Evolutionary conservation across 495 filamentous ascomycete species (phyloP).

Genomic region (Talaromyces wortmannii): DNA sequence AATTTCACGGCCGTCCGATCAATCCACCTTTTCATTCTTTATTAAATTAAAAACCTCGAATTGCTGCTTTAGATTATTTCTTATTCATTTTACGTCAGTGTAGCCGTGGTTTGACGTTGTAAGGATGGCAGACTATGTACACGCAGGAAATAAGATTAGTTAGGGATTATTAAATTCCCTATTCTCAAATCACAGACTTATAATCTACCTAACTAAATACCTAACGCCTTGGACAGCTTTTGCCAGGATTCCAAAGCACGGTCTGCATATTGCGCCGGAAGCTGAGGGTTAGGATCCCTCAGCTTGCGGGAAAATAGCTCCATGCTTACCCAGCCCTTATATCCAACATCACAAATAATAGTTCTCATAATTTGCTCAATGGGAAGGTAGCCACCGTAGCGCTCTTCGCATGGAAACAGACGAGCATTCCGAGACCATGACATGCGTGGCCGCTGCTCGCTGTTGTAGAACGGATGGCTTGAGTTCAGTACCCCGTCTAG

Average conservation of each 20-base stretch:
- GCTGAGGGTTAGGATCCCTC: not conserved
- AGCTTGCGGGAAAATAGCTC: not conserved
- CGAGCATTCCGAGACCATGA: conserved; percentile 68
- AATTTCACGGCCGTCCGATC: too few species aligned
- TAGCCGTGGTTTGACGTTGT: too few species aligned
- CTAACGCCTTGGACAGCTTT: too few species aligned
- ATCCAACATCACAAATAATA: conserved; percentile 59
- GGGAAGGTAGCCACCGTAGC: conserved; percentile 60
- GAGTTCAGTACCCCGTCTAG: conserved; percentile 22
- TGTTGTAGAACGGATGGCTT: conserved; percentile 9
- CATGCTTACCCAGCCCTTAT: conserved; percentile 52
- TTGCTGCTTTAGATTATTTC: too few species aligned
- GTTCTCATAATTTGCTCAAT: conserved; percentile 52
- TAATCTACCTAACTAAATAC: too few species aligned
- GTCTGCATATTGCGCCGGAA: not conserved
- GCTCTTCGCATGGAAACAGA: conserved; percentile 61
- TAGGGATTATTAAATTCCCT: too few species aligned
- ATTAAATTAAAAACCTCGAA: too few species aligned
- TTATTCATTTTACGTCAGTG: too few species aligned
- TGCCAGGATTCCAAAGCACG: not conserved
- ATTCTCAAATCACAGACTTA: too few species aligned
- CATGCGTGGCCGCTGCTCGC: conserved; percentile 11
- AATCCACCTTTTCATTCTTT: too few species aligned
- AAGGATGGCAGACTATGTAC: too few species aligned
- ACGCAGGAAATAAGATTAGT: too few species aligned